These are phyloP conservation scores for Liriodendron chinense DNA, from an alignment of 164 flowering plant genomes.

Conservation along the genomic window DNA sequence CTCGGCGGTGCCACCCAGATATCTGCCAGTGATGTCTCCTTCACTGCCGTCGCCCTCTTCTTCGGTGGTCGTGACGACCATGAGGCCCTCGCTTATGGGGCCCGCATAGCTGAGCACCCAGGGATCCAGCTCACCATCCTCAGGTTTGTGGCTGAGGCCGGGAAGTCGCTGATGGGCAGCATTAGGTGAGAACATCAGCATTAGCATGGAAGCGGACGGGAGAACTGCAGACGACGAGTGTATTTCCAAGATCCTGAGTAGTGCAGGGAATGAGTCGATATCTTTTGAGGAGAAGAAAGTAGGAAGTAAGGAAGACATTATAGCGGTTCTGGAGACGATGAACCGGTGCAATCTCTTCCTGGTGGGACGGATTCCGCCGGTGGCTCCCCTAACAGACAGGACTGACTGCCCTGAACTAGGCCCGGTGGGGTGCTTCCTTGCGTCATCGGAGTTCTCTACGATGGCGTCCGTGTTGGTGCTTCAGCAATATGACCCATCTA, in stretches of 20 bases:
- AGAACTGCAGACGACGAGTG: conserved; percentile 4
- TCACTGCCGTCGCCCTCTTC: conserved; percentile 18
- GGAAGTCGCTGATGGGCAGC: not conserved
- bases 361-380: conserved; percentile 41
- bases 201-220: conserved; percentile 1
- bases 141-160: conserved; percentile 17
- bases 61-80: conserved; percentile 44
- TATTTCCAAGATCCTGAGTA: conserved; percentile 1
- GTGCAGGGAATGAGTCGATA: not conserved
- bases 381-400: conserved; percentile 5
- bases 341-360: conserved; percentile 38
- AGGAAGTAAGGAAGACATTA: conserved; percentile 17
- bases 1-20: conserved; percentile 44
- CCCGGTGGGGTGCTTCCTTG: conserved; percentile 39
- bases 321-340: conserved; percentile 14
- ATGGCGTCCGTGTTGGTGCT: conserved; percentile 20
- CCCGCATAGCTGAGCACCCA: conserved; percentile 48
- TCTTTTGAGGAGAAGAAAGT: conserved; percentile 23
- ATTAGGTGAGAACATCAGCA: not conserved
- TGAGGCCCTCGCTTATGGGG: conserved; percentile 39
- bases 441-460: conserved; percentile 27
- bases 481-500: conserved; percentile 16
- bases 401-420: conserved; percentile 49
- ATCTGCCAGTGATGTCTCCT: conserved; percentile 36
- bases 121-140: conserved; percentile 33